phyloP scores from a whole-genome alignment of 805 yeast species.

The Candida schatavii region DNA sequence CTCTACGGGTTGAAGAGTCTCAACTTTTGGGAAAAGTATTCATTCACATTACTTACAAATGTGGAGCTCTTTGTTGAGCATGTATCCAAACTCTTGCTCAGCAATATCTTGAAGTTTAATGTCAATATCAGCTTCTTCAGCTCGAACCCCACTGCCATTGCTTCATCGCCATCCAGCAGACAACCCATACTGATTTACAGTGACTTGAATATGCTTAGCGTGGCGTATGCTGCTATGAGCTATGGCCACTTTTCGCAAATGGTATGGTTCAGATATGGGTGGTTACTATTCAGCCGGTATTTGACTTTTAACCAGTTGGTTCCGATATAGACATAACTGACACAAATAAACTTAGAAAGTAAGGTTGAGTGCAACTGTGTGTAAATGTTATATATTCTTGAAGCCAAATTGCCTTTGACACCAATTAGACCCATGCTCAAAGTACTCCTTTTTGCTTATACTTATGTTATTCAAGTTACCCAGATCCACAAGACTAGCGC shows the following conservation, averaged over 20 bases:
- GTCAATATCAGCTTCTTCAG: constrained; percentile 38
- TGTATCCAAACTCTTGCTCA: constrained; percentile 29
- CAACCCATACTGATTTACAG: constrained; percentile 35
- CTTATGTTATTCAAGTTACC: constrained; percentile 49
- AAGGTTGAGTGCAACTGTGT: too few relatives aligned
- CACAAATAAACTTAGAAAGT: constrained; percentile 1
- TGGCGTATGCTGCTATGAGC: constrained; percentile 68
- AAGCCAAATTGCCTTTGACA: constrained; percentile 52
- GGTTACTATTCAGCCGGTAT: constrained; percentile 78
- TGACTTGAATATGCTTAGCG: constrained; percentile 38
- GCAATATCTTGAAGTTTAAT: constrained; percentile 30
- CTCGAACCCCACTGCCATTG: not conserved
- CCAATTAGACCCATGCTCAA: constrained; percentile 75
- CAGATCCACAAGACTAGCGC: constrained; percentile 28
- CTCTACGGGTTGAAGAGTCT: constrained; percentile 34
- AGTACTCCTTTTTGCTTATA: constrained; percentile 75
- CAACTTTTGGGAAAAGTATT: constrained; percentile 47
- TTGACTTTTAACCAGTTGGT: constrained; percentile 70
- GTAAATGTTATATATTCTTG: constrained; percentile 21
- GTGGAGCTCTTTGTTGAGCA: constrained; percentile 37
- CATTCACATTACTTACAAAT: constrained; percentile 44
- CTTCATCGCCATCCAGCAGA: constrained; percentile 9
- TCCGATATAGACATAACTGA: constrained; percentile 10
- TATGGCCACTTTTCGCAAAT: constrained; percentile 84
- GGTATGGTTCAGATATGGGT: constrained; percentile 92